A percentile compares a stretch with the other conserved stretches of the same genome.
Conservation (phyloP, 2,329 filamentous ascomycete genomes). For the Neoarthrinium moseri region DNA sequence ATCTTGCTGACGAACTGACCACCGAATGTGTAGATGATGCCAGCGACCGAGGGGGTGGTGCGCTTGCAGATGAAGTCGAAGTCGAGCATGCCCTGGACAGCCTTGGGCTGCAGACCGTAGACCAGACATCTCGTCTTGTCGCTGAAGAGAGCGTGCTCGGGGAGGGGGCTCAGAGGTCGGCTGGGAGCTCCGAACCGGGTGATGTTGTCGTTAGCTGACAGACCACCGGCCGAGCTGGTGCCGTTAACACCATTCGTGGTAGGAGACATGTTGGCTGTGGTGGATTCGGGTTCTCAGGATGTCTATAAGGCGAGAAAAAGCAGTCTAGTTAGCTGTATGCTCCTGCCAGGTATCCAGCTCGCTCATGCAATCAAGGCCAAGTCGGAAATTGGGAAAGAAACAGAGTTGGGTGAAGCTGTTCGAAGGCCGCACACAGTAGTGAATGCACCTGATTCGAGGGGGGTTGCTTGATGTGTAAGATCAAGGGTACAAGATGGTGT, state of each 20-base stretch:
- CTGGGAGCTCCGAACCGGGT: conserved; percentile 91
- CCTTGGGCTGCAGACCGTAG: conserved; percentile 96
- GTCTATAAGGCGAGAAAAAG: conserved; percentile 6
- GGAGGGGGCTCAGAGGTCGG: conserved; percentile 84
- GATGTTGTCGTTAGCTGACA: conserved; percentile 97
- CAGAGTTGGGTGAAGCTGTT: neutral
- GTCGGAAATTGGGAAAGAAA: no score
- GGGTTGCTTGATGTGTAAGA: no score
- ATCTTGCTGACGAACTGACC: conserved; percentile 99
- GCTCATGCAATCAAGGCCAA: no score
- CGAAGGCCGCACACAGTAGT: neutral
- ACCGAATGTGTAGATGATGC: conserved; percentile 99
- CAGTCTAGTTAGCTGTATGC: neutral
- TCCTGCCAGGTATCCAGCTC: neutral
- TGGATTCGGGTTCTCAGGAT: conserved; percentile 12
- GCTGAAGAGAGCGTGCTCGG: conserved; percentile 92
- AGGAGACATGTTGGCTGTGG: conserved; percentile 51
- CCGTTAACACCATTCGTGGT: conserved; percentile 48
- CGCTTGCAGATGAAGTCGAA: conserved; percentile 99
- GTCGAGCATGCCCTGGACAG: conserved; percentile 91
- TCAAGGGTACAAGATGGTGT: no score
- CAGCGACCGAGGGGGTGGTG: conserved; percentile 90
- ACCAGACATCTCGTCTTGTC: conserved; percentile 99
- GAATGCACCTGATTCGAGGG: no score
- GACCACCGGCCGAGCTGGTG: conserved; percentile 40